Evolutionary conservation across 2,329 filamentous ascomycete species (phyloP).

Genomic region (Dactylella cylindrospora): DNA sequence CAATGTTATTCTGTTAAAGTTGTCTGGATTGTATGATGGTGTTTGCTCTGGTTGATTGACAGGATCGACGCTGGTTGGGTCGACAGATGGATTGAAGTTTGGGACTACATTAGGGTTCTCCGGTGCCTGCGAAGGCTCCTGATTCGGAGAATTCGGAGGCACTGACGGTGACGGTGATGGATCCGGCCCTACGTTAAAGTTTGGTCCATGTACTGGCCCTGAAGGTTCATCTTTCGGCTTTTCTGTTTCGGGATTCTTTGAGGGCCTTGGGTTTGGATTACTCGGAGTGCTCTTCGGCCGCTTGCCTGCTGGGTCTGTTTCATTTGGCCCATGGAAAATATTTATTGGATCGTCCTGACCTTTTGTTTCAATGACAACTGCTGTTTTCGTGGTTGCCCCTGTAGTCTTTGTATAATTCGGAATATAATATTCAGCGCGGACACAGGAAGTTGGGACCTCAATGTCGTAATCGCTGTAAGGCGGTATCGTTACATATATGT

Average conservation of each 20-base stretch:
- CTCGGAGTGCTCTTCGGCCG: not conserved
- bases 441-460: conserved; percentile 6
- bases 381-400: conserved; percentile 26
- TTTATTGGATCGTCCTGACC: conserved; percentile 1
- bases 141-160: too few relatives aligned
- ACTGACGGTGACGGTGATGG: too few relatives aligned
- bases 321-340: not conserved
- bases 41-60: too few relatives aligned
- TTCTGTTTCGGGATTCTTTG: not conserved
- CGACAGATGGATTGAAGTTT: conserved; percentile 11
- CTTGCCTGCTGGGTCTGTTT: not conserved
- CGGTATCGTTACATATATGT: conserved; percentile 23
- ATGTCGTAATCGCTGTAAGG: not conserved
- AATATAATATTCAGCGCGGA: not conserved
- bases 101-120: conserved; percentile 1
- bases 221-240: not conserved
- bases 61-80: conserved; percentile 2
- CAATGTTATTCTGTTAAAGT: conserved; percentile 11
- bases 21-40: conserved; percentile 9
- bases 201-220: not conserved
- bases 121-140: not conserved
- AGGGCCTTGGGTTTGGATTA: not conserved
- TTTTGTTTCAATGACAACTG: conserved; percentile 33
- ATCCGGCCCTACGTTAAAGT: not conserved
- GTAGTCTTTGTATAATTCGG: conserved; percentile 14